phyloP scores from a whole-genome alignment of 2,329 filamentous ascomycete species.

The Trichoderma arundinaceum region DNA sequence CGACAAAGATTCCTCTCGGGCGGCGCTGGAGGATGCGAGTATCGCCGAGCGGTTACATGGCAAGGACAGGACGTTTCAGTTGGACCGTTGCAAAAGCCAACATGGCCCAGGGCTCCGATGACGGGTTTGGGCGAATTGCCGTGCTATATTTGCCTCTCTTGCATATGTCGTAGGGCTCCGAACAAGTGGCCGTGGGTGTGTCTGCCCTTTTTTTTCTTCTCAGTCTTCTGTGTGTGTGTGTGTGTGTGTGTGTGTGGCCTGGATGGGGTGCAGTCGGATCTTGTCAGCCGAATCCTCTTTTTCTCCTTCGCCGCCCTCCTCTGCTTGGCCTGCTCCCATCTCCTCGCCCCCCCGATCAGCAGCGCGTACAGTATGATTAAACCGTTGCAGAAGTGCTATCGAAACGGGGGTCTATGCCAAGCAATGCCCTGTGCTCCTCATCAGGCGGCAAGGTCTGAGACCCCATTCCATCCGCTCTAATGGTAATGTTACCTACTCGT shows the following conservation, averaged over 20 bases:
- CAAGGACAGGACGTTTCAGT: not conserved
- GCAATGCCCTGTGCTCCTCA: conserved; percentile 13
- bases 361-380: too few relatives aligned
- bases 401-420: not conserved
- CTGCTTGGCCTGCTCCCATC: not conserved
- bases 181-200: conserved; percentile 4
- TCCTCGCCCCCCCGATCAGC: too few relatives aligned
- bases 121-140: too few relatives aligned
- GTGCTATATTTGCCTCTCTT: not conserved
- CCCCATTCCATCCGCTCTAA: conserved; percentile 25
- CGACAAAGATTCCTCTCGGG: too few relatives aligned
- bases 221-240: too few relatives aligned
- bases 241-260: not conserved
- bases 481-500: conserved; percentile 32
- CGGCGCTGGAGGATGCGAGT: not conserved
- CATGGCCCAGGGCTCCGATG: not conserved
- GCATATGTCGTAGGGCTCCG: conserved; percentile 13
- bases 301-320: not conserved
- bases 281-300: conserved; percentile 10
- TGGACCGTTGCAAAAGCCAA: too few relatives aligned
- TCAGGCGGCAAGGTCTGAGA: conserved; percentile 3
- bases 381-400: too few relatives aligned
- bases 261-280: conserved; percentile 22
- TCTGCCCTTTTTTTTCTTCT: too few relatives aligned
- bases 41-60: conserved; percentile 13